These are phyloP conservation scores for Fusarium sp. DNA, from an alignment of 2,329 filamentous ascomycete species.

Conservation along the genomic window DNA sequence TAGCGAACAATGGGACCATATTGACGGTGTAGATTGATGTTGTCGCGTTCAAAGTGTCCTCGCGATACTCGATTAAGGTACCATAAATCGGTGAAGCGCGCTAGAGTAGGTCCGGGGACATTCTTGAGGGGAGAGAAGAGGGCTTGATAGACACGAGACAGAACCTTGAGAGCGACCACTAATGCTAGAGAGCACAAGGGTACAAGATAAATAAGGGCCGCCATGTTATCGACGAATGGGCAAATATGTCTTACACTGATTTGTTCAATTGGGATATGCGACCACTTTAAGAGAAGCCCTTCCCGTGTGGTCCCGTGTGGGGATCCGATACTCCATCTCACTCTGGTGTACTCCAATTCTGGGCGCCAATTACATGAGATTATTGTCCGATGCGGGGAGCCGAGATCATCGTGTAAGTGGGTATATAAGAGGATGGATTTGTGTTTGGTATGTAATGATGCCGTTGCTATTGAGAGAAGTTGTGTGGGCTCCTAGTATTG, in stretches of 20 bases:
- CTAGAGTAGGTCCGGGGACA: not conserved
- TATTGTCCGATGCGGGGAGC: not conserved
- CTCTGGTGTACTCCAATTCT: not conserved
- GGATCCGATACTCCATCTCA: not conserved
- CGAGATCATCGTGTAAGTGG: not conserved
- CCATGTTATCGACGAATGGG: not conserved
- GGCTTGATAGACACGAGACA: not conserved
- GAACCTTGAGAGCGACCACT: not conserved
- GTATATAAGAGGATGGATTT: not conserved
- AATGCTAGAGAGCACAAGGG: not conserved
- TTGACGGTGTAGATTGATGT: not conserved
- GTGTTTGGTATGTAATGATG: not conserved
- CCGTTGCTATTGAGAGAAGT: not conserved
- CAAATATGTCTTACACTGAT: not conserved
- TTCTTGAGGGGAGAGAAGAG: not conserved
- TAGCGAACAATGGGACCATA: not conserved
- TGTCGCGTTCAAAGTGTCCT: not conserved
- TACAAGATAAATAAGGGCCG: not conserved
- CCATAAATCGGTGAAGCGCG: not conserved
- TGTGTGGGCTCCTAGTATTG: not conserved
- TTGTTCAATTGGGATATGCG: not conserved
- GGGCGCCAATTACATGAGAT: not conserved
- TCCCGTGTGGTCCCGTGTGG: not conserved
- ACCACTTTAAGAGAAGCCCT: not conserved
- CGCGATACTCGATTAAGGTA: not conserved